Conservation (phyloP, 768 basidiomycete genomes). For the Daedaleopsis nitida region DNA sequence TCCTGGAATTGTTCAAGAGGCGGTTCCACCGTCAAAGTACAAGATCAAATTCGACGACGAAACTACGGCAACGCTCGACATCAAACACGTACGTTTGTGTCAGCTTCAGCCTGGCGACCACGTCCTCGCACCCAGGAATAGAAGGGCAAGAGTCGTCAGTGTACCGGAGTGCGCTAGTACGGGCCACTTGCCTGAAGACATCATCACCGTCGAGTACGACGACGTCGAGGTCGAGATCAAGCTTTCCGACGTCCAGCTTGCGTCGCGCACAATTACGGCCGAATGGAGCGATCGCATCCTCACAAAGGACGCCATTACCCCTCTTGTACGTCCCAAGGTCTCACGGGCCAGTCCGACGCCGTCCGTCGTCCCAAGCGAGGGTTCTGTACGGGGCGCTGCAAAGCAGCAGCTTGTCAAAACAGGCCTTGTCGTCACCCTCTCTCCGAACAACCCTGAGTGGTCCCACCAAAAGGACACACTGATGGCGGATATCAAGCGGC, state of each 20-base stretch:
- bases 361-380: slow-evolving; percentile 43
- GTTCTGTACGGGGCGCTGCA: slow-evolving; percentile 33
- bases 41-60: slow-evolving; percentile 69
- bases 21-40: slow-evolving; percentile 38
- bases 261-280: slow-evolving; percentile 48
- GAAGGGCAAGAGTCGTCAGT: slow-evolving; percentile 17
- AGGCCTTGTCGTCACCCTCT: slow-evolving; percentile 62
- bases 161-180: slow-evolving; percentile 1
- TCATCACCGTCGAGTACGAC: slow-evolving; percentile 42
- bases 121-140: slow-evolving; percentile 41
- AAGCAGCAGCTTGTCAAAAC: slow-evolving; percentile 40
- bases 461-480: slow-evolving; percentile 46
- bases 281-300: slow-evolving; percentile 59
- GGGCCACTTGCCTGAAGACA: slow-evolving; percentile 18
- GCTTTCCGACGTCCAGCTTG: slow-evolving; percentile 49
- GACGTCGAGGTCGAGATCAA: slow-evolving; percentile 33
- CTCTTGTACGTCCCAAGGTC: slow-evolving; percentile 41
- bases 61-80: slow-evolving; percentile 40
- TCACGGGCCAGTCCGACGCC: slow-evolving; percentile 46
- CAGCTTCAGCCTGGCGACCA: slow-evolving; percentile 57
- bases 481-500: slow-evolving; percentile 44
- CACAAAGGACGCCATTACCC: slow-evolving; percentile 42
- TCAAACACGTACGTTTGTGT: slow-evolving; percentile 47
- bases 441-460: slow-evolving; percentile 36
- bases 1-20: slow-evolving; percentile 53